These are phyloP conservation scores for Stachybotrys elegans DNA, from an alignment of 2,329 filamentous ascomycete genomes.

Conservation along the genomic window DNA sequence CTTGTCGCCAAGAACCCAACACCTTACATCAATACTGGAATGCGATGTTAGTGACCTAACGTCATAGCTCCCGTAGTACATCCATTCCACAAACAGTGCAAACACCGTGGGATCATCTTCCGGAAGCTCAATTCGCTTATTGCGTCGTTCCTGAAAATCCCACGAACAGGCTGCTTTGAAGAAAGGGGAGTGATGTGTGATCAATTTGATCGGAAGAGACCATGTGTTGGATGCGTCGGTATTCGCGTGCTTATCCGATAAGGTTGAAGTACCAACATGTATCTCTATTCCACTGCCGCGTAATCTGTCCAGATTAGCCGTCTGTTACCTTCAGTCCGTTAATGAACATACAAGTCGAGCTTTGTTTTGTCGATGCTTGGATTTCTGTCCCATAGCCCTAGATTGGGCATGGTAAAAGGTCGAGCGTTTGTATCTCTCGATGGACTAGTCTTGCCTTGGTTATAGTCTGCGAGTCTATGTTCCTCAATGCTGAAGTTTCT, in stretches of 20 bases:
- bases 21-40: background rate
- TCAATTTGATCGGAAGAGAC: background rate
- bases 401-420: background rate
- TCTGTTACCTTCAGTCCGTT: background rate
- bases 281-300: background rate
- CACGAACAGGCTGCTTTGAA: background rate
- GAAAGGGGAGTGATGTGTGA: background rate
- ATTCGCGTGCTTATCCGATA: background rate
- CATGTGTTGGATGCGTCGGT: constrained; percentile 7
- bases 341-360: background rate
- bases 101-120: background rate
- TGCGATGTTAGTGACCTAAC: background rate
- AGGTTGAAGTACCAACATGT: background rate
- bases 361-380: background rate
- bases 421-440: background rate
- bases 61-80: constrained; percentile 2
- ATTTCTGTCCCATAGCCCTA: background rate
- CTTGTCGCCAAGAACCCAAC: constrained; percentile 4
- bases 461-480: background rate
- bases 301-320: background rate
- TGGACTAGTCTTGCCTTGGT: background rate
- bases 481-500: background rate
- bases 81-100: constrained; percentile 3
- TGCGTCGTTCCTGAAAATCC: background rate
- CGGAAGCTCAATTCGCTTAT: background rate